A percentile compares a stretch with the other conserved stretches of the same genome.
phyloP scores from a whole-genome alignment of 257 asterid species.

The Craterostigma plantagineum region DNA sequence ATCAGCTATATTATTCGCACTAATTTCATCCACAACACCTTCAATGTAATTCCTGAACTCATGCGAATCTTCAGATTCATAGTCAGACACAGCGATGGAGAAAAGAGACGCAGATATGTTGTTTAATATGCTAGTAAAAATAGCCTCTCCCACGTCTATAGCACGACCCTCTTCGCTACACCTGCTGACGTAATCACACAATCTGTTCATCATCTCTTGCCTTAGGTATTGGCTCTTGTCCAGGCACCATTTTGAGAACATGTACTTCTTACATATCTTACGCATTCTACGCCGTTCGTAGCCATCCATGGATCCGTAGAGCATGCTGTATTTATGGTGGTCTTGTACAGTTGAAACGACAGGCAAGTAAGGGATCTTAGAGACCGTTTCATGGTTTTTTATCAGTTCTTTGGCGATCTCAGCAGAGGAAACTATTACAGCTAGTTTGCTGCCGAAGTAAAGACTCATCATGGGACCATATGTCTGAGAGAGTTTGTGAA shows the following conservation, averaged over 20 bases:
- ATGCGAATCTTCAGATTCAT: conserved; percentile 9
- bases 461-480: conserved; percentile 38
- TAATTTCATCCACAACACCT: conserved; percentile 10
- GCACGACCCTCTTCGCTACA: conserved; percentile 6
- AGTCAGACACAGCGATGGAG: conserved; percentile 12
- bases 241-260: conserved; percentile 15
- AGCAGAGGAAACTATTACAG: conserved; percentile 32
- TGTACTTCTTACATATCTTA: conserved; percentile 14
- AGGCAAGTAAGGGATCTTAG: background rate
- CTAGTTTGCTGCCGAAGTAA: conserved; percentile 25
- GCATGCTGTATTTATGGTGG: conserved; percentile 10
- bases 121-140: conserved; percentile 18
- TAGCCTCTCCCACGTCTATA: conserved; percentile 17
- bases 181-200: conserved; percentile 8
- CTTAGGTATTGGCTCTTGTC: conserved; percentile 14
- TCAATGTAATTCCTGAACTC: conserved; percentile 18
- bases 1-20: conserved; percentile 22
- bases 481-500: conserved; percentile 26
- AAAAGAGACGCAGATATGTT: conserved; percentile 22
- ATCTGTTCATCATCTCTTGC: conserved; percentile 10
- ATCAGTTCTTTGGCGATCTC: conserved; percentile 26
- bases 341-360: conserved; percentile 7
- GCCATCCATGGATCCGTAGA: conserved; percentile 10
- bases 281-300: conserved; percentile 17
- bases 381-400: conserved; percentile 11